Evolutionary conservation across 257 asterid genomes (phyloP).

Genomic region (Solanum arcanum): DNA sequence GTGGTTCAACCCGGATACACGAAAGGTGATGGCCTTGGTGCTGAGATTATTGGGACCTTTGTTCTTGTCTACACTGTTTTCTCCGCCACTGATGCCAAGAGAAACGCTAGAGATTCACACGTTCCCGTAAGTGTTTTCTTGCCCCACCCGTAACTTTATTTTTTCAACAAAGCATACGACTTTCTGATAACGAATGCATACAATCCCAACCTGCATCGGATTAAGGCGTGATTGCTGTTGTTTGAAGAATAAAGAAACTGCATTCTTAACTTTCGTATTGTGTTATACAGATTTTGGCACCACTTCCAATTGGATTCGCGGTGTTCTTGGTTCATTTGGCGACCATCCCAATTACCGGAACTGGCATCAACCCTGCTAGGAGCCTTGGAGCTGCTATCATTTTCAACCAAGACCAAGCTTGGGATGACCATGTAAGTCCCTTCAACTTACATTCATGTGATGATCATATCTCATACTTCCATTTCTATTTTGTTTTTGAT

Average conservation of each 20-base stretch:
- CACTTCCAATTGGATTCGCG: slow-evolving; percentile 43
- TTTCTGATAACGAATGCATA: background rate
- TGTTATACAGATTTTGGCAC: slow-evolving; percentile 31
- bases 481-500: background rate
- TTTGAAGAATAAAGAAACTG: background rate
- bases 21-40: slow-evolving; percentile 40
- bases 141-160: background rate
- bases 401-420: slow-evolving; percentile 26
- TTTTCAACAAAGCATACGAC: background rate
- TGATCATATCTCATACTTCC: background rate
- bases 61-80: slow-evolving; percentile 44
- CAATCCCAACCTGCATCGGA: background rate
- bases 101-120: slow-evolving; percentile 41
- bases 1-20: slow-evolving; percentile 27
- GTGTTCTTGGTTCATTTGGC: slow-evolving; percentile 46
- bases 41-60: slow-evolving; percentile 39
- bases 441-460: background rate
- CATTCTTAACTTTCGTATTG: background rate
- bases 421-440: slow-evolving; percentile 39
- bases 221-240: background rate
- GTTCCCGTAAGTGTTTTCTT: slow-evolving; percentile 23
- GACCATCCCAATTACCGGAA: slow-evolving; percentile 44
- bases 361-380: slow-evolving; percentile 43
- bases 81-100: slow-evolving; percentile 52
- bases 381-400: slow-evolving; percentile 49